Percentiles rank a stretch among this genome's conserved stretches.
phyloP scores from a whole-genome alignment of 148 eudicot species.

The Cornus suecica region DNA sequence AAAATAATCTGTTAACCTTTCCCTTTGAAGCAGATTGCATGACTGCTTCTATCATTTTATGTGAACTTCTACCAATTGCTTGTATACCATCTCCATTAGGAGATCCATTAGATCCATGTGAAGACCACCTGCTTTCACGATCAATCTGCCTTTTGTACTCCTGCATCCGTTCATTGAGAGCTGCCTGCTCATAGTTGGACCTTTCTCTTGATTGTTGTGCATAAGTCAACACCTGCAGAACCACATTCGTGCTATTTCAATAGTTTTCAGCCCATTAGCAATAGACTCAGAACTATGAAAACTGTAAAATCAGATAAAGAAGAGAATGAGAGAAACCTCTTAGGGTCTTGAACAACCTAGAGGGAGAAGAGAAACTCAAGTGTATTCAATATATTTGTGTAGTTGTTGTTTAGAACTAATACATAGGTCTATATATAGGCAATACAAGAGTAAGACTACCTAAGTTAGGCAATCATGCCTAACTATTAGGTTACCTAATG shows the following conservation, averaged over 20 bases:
- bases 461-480: no score
- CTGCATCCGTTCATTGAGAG: constrained; percentile 91
- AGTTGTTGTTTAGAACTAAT: no score
- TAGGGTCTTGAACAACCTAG: no score
- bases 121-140: constrained; percentile 83
- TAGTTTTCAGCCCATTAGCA: not conserved
- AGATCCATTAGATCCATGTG: constrained; percentile 88
- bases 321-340: no score
- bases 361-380: no score
- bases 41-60: constrained; percentile 93
- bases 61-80: constrained; percentile 94
- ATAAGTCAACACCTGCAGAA: constrained; percentile 80
- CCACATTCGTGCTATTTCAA: not conserved
- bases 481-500: no score
- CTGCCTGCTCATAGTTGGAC: constrained; percentile 93
- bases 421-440: no score
- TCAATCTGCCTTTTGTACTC: constrained; percentile 92
- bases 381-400: no score
- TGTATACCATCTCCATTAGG: constrained; percentile 95
- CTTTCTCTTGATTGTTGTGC: constrained; percentile 95
- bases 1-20: constrained; percentile 48
- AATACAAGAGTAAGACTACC: no score
- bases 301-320: no score
- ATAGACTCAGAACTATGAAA: not conserved
- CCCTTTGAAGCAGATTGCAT: constrained; percentile 96